Percentiles rank a stretch among this genome's conserved stretches.
Conservation (phyloP, 495 filamentous ascomycete genomes). For the Collariella sp. region DNA sequence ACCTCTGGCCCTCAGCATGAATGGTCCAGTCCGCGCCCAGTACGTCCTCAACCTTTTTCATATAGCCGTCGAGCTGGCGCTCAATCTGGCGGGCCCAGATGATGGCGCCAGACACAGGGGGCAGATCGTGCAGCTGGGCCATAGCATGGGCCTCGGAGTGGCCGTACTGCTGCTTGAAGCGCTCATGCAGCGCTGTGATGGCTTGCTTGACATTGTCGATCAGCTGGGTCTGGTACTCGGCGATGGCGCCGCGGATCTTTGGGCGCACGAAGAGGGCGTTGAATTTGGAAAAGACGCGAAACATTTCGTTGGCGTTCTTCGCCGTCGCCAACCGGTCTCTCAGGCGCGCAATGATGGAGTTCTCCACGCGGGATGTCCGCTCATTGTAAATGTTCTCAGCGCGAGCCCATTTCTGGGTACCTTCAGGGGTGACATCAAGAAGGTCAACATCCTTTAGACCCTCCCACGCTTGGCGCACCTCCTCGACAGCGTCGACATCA, state of each 20-base stretch:
- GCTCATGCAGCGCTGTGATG: conserved; percentile 84
- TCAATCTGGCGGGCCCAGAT: conserved; percentile 97
- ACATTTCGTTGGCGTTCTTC: conserved; percentile 98
- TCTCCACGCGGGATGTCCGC: conserved; percentile 90
- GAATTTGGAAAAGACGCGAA: conserved; percentile 98
- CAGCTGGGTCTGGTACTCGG: conserved; percentile 93
- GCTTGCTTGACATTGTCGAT: conserved; percentile 96
- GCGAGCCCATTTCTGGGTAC: conserved; percentile 80
- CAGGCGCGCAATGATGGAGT: conserved; percentile 93
- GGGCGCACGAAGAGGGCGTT: conserved; percentile 96
- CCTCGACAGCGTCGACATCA: conserved; percentile 95
- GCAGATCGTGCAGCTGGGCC: conserved; percentile 90
- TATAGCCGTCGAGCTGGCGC: conserved; percentile 84
- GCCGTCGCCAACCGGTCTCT: conserved; percentile 89
- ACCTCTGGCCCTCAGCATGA: conserved; percentile 89
- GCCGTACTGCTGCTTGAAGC: conserved; percentile 97
- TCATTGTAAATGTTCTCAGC: conserved; percentile 95
- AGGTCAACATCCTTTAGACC: conserved; percentile 90
- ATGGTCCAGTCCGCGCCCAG: conserved; percentile 88
- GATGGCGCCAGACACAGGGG: conserved; percentile 90
- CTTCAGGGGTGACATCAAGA: conserved; percentile 80
- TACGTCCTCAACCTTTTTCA: conserved; percentile 96
- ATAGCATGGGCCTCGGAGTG: conserved; percentile 96
- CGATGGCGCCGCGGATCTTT: conserved; percentile 94
- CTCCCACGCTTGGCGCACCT: conserved; percentile 88